Evolutionary conservation across 2,329 filamentous ascomycete genomes (phyloP).

Genomic region (Lasiodiplodia sp.): DNA sequence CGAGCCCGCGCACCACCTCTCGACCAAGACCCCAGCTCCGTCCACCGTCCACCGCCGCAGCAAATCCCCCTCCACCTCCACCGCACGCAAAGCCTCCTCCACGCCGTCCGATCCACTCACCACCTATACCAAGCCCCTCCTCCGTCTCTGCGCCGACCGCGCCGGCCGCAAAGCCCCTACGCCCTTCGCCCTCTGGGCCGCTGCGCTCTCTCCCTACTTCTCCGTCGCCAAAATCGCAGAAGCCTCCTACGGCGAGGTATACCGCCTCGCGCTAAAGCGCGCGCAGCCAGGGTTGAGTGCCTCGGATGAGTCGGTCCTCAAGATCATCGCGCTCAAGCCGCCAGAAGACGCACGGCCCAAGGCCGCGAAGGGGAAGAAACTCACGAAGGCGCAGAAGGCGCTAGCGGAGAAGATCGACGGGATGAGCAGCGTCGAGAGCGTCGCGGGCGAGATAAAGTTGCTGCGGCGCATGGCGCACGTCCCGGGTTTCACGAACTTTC

Average conservation of each 20-base stretch:
- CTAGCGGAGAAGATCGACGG: slow-evolving; percentile 47
- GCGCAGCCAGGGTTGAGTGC: slow-evolving; percentile 37
- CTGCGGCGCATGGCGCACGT: slow-evolving; percentile 65
- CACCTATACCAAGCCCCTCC: slow-evolving; percentile 37
- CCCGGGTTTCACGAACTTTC: slow-evolving; percentile 69
- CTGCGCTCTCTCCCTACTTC: slow-evolving; percentile 52
- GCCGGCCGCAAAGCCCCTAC: slow-evolving; percentile 33
- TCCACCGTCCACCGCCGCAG: neutral
- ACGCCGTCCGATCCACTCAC: slow-evolving; percentile 2
- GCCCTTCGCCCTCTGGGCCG: slow-evolving; percentile 52
- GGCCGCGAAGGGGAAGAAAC: neutral
- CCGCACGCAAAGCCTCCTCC: neutral
- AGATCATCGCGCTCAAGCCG: slow-evolving; percentile 51
- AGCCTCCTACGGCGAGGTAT: slow-evolving; percentile 72
- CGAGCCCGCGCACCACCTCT: neutral
- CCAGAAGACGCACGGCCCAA: slow-evolving; percentile 29
- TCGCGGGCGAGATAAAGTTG: slow-evolving; percentile 57
- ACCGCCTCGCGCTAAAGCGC: slow-evolving; percentile 58
- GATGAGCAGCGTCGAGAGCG: slow-evolving; percentile 54
- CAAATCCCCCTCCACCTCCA: neutral
- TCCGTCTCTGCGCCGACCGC: slow-evolving; percentile 40
- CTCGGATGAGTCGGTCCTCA: slow-evolving; percentile 56
- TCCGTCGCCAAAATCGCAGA: slow-evolving; percentile 68
- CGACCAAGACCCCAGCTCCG: neutral
- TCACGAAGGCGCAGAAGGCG: slow-evolving; percentile 36